Conservation (phyloP, 2,329 filamentous ascomycete species). For the Beauveria sp. region DNA sequence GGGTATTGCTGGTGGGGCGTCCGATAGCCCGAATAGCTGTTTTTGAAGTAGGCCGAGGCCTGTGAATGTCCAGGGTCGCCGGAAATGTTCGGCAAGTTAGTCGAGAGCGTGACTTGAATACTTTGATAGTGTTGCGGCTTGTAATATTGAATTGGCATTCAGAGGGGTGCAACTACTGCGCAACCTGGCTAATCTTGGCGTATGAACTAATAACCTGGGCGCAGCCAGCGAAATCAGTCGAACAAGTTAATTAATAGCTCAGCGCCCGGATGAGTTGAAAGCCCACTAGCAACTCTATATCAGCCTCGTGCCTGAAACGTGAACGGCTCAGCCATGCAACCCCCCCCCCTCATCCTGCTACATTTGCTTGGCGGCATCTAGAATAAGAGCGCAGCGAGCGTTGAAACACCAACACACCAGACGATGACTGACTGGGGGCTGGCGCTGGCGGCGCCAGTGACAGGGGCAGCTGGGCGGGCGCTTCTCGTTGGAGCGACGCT, state of each 20-base stretch:
- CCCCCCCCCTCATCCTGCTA: background rate
- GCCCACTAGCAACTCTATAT: background rate
- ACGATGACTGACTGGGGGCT: background rate
- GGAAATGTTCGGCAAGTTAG: too few species aligned
- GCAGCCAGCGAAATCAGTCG: background rate
- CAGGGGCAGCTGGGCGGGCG: background rate
- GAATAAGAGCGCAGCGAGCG: background rate
- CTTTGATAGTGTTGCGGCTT: too few species aligned
- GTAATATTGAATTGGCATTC: too few species aligned
- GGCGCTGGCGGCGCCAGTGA: background rate
- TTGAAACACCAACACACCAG: background rate
- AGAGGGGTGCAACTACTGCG: too few species aligned
- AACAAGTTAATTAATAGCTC: too few species aligned
- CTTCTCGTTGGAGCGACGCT: background rate
- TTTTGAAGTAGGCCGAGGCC: too few species aligned
- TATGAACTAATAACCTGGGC: too few species aligned
- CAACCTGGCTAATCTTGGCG: too few species aligned
- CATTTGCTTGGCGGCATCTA: background rate
- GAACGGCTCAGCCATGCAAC: background rate
- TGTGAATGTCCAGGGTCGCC: too few species aligned
- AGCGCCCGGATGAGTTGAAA: background rate
- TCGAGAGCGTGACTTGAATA: too few species aligned
- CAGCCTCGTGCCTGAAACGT: background rate
- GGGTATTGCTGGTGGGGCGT: too few species aligned
- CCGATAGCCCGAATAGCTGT: too few species aligned